Base-by-base conservation (phyloP, 2,329 filamentous ascomycete genomes). In the Phialophora expanda region DNA sequence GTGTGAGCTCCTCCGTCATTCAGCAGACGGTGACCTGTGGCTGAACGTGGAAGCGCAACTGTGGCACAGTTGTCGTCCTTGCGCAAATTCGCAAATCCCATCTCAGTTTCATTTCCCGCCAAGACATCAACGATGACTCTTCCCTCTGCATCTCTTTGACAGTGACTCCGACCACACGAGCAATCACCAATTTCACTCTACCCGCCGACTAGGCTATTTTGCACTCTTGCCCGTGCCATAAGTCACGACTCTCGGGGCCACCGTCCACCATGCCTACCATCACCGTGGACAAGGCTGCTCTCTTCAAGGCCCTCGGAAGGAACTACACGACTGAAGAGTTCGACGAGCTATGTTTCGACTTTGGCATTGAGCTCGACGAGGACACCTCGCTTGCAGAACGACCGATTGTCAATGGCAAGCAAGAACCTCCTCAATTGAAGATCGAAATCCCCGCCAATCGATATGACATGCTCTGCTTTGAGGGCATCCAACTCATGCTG, bases 271-370 rank as follows among this genome's bases (percentile, higher is more conserved):
- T 97, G 95, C 95, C 95, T 81, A 99, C 95, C 78, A 97, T 99
- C 74, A 86, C 90, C 74, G 93, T 98, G 74, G 91, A 98, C 84
- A 99, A 98, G 84, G 93, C 93, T 75, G 92, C 90, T 77, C 91
- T 99, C 77, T 98, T 91, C 85, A 89, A 96, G 82, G 93, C 91
- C 78, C 87, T 99, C 66, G 94, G 93, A 76, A 89, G 89, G 81
- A 89, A 95, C 72, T 94, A 91, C 80, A 97, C 94, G 62, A 95
- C 92, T 70, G 88, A 96, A 74, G 92, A 96, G 76, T 99, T 99
- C 76, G 95, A 99, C 79, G 91, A 96, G 76, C 85, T 99, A 73
- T 98, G 95, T 81, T 99, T 99, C 85, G 94, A 99, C 75, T 99
- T 97, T 77, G 93, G 93, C 82, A 78, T 99, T 77, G 95, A 99